phyloP scores from a whole-genome alignment of 2,329 filamentous ascomycete genomes.

The Alternaria novae-zelandiae region DNA sequence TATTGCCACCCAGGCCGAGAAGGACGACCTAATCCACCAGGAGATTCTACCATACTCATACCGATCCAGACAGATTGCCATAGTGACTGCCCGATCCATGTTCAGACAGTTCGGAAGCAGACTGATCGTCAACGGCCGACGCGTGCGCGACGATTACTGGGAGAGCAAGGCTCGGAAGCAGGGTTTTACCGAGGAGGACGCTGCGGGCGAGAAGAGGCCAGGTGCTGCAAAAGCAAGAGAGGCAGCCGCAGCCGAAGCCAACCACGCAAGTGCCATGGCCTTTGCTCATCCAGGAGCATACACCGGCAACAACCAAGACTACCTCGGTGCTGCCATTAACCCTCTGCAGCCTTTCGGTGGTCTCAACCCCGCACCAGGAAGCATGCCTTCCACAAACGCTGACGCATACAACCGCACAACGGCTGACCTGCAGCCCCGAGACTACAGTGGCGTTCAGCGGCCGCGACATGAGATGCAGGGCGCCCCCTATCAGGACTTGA shows the following conservation, averaged over 20 bases:
- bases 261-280: conserved; percentile 58
- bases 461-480: conserved; percentile 90
- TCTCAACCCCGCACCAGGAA: conserved; percentile 71
- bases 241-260: conserved; percentile 72
- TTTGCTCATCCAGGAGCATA: conserved; percentile 39
- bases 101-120: conserved; percentile 97
- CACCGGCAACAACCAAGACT: conserved; percentile 43
- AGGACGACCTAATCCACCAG: conserved; percentile 93
- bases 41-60: conserved; percentile 98
- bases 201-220: conserved; percentile 93
- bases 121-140: conserved; percentile 85
- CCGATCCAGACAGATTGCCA: conserved; percentile 96
- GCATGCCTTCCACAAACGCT: conserved; percentile 73
- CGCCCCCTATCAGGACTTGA: conserved; percentile 81
- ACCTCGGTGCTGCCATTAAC: conserved; percentile 37
- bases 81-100: conserved; percentile 97
- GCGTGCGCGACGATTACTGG: conserved; percentile 98
- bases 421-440: conserved; percentile 75
- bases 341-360: conserved; percentile 53
- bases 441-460: conserved; percentile 83
- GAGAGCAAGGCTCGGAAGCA: conserved; percentile 96
- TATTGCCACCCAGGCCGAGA: conserved; percentile 93
- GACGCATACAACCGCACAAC: conserved; percentile 74
- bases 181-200: conserved; percentile 95
- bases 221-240: conserved; percentile 89